These are phyloP conservation scores for Prunus mongolica DNA, from an alignment of 306 rosid species.

Conservation along the genomic window DNA sequence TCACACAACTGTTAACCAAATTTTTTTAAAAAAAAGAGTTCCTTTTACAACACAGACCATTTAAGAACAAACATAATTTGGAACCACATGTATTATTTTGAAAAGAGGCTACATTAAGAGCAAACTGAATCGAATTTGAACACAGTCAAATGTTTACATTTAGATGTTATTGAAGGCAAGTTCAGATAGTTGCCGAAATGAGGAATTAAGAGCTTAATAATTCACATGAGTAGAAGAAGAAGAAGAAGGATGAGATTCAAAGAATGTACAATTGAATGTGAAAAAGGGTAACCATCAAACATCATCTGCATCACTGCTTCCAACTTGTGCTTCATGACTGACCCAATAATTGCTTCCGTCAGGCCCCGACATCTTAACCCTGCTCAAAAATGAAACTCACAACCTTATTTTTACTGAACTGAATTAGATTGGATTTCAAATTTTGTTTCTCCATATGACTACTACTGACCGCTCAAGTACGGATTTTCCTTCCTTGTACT, in stretches of 20 bases:
- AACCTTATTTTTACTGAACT: slow-evolving; percentile 17
- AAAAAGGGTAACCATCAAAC: slow-evolving; percentile 27
- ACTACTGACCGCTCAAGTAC: slow-evolving; percentile 64
- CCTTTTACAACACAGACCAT: neutral
- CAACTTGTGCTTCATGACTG: slow-evolving; percentile 59
- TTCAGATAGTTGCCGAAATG: slow-evolving; percentile 26
- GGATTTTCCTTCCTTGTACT: slow-evolving; percentile 51
- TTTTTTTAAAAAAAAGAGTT: too few relatives aligned
- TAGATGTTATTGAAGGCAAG: slow-evolving; percentile 20
- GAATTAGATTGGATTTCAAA: slow-evolving; percentile 8
- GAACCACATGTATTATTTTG: neutral
- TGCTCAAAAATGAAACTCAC: slow-evolving; percentile 43
- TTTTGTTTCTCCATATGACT: slow-evolving; percentile 22
- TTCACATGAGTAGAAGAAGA: slow-evolving; percentile 34
- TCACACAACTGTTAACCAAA: neutral
- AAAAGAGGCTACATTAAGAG: neutral
- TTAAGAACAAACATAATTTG: neutral
- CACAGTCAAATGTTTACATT: slow-evolving; percentile 27
- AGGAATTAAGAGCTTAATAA: slow-evolving; percentile 17
- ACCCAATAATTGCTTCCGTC: slow-evolving; percentile 77
- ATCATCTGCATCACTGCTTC: slow-evolving; percentile 88
- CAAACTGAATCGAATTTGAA: neutral
- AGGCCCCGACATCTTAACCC: slow-evolving; percentile 69
- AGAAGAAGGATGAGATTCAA: slow-evolving; percentile 24
- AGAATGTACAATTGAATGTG: slow-evolving; percentile 54